Base-by-base conservation (phyloP, 208 protist species). In the Borovskyia barvae region DNA sequence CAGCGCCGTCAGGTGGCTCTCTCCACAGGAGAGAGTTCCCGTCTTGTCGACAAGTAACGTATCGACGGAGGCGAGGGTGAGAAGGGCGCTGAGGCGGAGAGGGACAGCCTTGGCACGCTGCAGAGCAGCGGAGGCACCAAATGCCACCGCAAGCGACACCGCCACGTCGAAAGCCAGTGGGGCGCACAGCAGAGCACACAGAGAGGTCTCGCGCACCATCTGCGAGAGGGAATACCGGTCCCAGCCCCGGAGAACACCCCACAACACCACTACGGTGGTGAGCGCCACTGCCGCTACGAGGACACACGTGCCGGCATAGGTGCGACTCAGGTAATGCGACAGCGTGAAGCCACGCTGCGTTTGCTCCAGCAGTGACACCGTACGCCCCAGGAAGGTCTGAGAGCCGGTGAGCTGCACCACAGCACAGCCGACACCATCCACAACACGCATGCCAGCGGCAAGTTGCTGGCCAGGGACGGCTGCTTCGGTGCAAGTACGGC, bases 11-110 rank as follows among this genome's bases (percentile, higher is more conserved):
- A 95, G 60, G 25, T 68, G 75, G 54, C 92, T 80, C 59, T 88
- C 72, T 53, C 97, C 96, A 19, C 87, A 64, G 17, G 92, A 97
- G 29, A 97, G 66, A 6, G 95, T 97, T 24, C 92, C 95, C 1
- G 92, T 97, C 67, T 97, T 98, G 70, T 98, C 95, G 24, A 82
- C 90, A 61, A 90, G 96, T 14, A 66, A 30, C 28, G 28, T 28
- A 36, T 71, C 56, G 4, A 52, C 41, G 33, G 57, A 54, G 46
- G 70, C 94, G 75, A 93, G 59, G 47, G 82, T 74, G 42, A 90
- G 84, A 49, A 95, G 85, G 14, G 87, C 74, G 15, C 82, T 83
- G 0, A 97, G 74, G 22, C 90, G 90, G 39, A 87, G 86, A 2
- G 97, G 87, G 43, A 97, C 94, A 8, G 90, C 92, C 39, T 93